phyloP scores from a whole-genome alignment of 1,139 yeast genomes.

The Keqinozyma sinolaborantium region DNA sequence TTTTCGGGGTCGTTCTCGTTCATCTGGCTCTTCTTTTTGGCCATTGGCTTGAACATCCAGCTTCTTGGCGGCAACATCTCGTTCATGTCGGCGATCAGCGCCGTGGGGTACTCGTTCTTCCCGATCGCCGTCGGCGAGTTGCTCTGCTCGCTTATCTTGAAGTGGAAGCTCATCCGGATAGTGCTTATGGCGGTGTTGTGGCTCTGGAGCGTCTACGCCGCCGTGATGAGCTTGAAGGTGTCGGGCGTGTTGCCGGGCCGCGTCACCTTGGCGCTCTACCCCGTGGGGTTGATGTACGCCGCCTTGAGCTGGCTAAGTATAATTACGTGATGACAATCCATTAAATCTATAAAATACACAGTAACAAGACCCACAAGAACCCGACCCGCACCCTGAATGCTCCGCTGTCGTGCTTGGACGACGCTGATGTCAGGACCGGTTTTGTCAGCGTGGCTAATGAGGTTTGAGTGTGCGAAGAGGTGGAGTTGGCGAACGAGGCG shows the following conservation, averaged over 20 bases:
- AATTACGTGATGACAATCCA: constrained; percentile 42
- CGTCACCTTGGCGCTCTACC: constrained; percentile 71
- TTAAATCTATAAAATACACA: background rate
- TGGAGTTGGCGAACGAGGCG: background rate
- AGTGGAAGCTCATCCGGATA: constrained; percentile 53
- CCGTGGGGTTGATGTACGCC: constrained; percentile 72
- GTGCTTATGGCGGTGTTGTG: constrained; percentile 51
- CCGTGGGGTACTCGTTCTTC: constrained; percentile 78
- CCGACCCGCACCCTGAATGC: no score
- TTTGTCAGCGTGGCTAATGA: no score
- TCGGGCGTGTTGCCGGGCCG: constrained; percentile 70
- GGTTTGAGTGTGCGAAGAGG: no score
- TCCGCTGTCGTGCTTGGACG: no score
- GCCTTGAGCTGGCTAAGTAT: constrained; percentile 78
- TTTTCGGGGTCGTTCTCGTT: constrained; percentile 48
- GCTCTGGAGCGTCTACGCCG: constrained; percentile 71
- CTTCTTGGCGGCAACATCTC: constrained; percentile 68
- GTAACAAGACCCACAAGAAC: background rate
- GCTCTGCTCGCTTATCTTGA: constrained; percentile 51
- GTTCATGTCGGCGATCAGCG: constrained; percentile 75
- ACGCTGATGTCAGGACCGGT: no score
- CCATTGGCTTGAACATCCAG: constrained; percentile 68
- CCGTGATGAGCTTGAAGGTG: constrained; percentile 62
- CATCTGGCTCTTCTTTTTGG: constrained; percentile 55
- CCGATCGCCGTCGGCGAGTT: constrained; percentile 69